These are phyloP conservation scores for Aeschynomene evenia DNA, from an alignment of 306 rosid species.

Conservation along the genomic window DNA sequence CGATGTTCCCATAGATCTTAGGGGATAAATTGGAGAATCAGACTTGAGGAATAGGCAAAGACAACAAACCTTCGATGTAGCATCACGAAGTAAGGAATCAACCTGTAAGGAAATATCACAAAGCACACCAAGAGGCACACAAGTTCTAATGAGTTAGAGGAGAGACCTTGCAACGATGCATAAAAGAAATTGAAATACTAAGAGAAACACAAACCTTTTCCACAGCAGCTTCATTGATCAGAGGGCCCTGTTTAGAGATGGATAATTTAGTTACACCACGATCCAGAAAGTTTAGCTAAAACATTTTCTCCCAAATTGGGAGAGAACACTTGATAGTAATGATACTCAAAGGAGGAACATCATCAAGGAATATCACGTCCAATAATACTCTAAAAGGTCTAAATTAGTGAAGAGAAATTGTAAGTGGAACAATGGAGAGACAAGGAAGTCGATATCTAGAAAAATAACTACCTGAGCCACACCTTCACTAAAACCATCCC, in stretches of 20 bases:
- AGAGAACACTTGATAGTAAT: constrained; percentile 1
- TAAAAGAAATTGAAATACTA: constrained; percentile 22
- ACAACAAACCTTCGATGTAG: constrained; percentile 77
- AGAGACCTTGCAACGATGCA: constrained; percentile 5
- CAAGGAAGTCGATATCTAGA: constrained; percentile 3
- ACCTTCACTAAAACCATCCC: constrained; percentile 88
- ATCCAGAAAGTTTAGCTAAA: not conserved
- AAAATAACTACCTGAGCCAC: constrained; percentile 66
- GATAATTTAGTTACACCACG: constrained; percentile 30
- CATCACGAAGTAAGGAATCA: constrained; percentile 79
- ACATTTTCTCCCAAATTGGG: constrained; percentile 19
- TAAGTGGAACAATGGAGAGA: constrained; percentile 5
- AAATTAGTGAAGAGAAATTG: not conserved
- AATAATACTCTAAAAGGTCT: not conserved
- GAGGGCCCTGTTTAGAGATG: constrained; percentile 77
- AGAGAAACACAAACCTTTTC: constrained; percentile 61
- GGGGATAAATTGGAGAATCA: constrained; percentile 12
- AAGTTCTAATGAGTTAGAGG: not conserved
- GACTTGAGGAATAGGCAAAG: constrained; percentile 23
- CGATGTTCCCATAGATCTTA: not conserved
- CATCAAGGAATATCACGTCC: constrained; percentile 16
- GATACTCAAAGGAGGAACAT: constrained; percentile 13
- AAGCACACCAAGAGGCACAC: constrained; percentile 22
- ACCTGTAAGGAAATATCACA: constrained; percentile 58
- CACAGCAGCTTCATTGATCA: constrained; percentile 97